Conservation (phyloP, 352 stramenopile species). For the Globisporangium spinosum region DNA sequence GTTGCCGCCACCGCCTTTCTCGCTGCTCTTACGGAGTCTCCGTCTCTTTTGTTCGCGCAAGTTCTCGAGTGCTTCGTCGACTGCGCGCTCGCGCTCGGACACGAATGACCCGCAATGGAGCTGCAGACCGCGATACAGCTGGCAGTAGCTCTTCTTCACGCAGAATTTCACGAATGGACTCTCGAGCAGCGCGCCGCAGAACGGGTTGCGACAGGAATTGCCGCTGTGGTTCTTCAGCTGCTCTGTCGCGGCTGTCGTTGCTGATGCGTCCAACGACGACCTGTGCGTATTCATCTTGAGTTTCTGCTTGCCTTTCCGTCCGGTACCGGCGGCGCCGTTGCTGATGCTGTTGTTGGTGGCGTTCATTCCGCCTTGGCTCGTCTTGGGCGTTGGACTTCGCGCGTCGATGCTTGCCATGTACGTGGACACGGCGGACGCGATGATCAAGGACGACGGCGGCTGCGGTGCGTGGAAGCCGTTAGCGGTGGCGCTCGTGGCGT, state of each 20-base stretch:
- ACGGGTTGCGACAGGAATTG: constrained; percentile 46
- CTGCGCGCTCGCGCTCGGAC: constrained; percentile 19
- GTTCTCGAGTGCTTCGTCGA: constrained; percentile 13
- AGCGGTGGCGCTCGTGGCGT: background rate
- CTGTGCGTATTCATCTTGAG: background rate
- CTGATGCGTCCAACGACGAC: background rate
- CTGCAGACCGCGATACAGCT: constrained; percentile 46
- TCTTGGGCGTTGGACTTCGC: constrained; percentile 4
- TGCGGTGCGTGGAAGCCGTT: background rate
- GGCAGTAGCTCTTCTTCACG: constrained; percentile 43
- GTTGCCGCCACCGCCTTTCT: constrained; percentile 18
- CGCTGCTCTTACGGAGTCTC: constrained; percentile 16
- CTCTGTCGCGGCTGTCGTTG: background rate
- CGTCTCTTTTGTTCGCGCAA: constrained; percentile 14
- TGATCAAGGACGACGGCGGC: constrained; percentile 4
- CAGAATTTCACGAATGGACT: constrained; percentile 48
- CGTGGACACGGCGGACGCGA: constrained; percentile 14
- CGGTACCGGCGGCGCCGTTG: background rate
- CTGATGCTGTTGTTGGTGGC: background rate
- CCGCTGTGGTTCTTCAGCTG: background rate
- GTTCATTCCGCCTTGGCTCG: background rate
- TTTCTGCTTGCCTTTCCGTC: constrained; percentile 7
- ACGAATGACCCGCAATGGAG: constrained; percentile 41
- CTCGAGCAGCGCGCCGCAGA: constrained; percentile 37
- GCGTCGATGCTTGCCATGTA: constrained; percentile 16